These are phyloP conservation scores for Saksenaea vasiformis DNA, from an alignment of 371 early-diverging fungal species.

Conservation along the genomic window DNA sequence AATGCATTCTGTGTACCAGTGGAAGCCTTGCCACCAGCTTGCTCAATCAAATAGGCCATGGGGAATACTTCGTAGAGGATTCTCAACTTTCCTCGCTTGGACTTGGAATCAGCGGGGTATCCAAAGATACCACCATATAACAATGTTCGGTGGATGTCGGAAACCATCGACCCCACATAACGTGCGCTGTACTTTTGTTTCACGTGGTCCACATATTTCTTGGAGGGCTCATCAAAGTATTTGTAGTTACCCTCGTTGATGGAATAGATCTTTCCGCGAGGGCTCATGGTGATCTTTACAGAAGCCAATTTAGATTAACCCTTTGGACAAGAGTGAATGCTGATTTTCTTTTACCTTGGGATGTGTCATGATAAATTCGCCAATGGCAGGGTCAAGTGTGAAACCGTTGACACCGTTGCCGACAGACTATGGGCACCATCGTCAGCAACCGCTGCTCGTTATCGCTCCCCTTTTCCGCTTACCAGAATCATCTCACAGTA, in stretches of 20 bases:
- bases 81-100: constrained; percentile 92
- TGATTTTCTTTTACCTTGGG: constrained; percentile 81
- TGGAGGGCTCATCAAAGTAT: constrained; percentile 89
- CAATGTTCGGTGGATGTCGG: constrained; percentile 97
- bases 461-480: constrained; percentile 19
- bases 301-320: no score
- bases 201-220: constrained; percentile 86
- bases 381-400: constrained; percentile 94
- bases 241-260: constrained; percentile 97
- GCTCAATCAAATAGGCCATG: constrained; percentile 94
- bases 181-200: constrained; percentile 94
- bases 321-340: no score
- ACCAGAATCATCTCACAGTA: constrained; percentile 80
- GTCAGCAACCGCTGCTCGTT: no score
- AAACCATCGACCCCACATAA: constrained; percentile 98
- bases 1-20: constrained; percentile 84
- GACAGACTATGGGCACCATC: constrained; percentile 64
- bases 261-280: constrained; percentile 96
- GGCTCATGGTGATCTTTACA: constrained; percentile 71
- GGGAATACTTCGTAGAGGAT: constrained; percentile 98
- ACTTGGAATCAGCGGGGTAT: constrained; percentile 85
- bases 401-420: constrained; percentile 94
- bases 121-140: constrained; percentile 92
- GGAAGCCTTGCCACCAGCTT: constrained; percentile 93
- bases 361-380: constrained; percentile 97